A percentile compares a stretch with the other conserved stretches of the same genome.
Evolutionary conservation across 257 asterid genomes (phyloP).

Genomic region (Scutellaria minor): DNA sequence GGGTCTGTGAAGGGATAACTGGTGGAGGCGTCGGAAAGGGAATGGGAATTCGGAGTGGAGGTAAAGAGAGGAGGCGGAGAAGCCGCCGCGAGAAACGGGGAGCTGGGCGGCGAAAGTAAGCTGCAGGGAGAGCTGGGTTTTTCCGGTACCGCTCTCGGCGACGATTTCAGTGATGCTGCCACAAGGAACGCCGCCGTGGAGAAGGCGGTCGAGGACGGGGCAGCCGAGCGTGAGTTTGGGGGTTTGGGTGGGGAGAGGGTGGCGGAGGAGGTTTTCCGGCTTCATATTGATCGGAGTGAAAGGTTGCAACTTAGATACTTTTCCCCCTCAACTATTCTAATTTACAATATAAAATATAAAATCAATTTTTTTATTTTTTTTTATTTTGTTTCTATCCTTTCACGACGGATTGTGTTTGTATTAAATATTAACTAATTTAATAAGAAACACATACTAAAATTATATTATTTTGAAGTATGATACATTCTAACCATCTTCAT

Average conservation of each 20-base stretch:
- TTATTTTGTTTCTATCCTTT: no score
- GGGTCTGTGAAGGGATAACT: conserved; percentile 51
- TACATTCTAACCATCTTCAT: no score
- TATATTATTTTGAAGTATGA: no score
- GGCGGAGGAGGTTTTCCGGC: conserved; percentile 66
- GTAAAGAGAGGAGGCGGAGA: conserved; percentile 76
- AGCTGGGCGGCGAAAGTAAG: conserved; percentile 86
- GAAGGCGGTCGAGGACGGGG: conserved; percentile 67
- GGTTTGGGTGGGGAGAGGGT: conserved; percentile 47
- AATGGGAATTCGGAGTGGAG: conserved; percentile 91
- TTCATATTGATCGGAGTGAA: conserved; percentile 40
- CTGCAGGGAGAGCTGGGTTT: conserved; percentile 89
- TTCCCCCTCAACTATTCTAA: no score
- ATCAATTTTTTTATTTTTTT: no score
- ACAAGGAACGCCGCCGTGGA: conserved; percentile 87
- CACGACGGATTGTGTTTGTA: no score
- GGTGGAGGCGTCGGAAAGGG: conserved; percentile 81
- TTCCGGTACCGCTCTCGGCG: conserved; percentile 93
- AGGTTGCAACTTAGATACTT: no score
- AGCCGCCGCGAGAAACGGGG: conserved; percentile 74
- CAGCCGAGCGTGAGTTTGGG: conserved; percentile 68
- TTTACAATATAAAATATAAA: no score
- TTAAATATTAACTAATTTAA: no score
- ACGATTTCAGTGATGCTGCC: conserved; percentile 79
- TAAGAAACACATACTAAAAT: no score